phyloP scores from a whole-genome alignment of 2,329 filamentous ascomycete genomes.

The Colletotrichum somersetense region DNA sequence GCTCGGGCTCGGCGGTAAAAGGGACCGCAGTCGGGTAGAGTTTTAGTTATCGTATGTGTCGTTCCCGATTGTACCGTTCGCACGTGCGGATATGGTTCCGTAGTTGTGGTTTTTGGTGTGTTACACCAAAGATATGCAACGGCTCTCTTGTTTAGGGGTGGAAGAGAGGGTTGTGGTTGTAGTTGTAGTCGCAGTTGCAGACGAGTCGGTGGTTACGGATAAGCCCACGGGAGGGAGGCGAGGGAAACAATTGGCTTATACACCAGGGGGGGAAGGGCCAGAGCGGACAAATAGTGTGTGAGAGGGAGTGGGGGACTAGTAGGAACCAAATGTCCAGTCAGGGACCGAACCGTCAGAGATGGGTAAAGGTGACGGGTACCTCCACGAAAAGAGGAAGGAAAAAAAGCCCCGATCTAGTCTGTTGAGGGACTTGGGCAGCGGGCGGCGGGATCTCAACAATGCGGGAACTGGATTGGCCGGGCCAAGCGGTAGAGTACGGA shows the following conservation, averaged over 20 bases:
- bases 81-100: slow-evolving; percentile 14
- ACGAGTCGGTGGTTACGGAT: slow-evolving; percentile 26
- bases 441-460: slow-evolving; percentile 39
- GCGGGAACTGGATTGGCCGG: slow-evolving; percentile 30
- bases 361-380: slow-evolving; percentile 1
- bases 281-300: background rate
- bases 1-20: slow-evolving; percentile 26
- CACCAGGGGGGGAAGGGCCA: slow-evolving; percentile 1
- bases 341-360: background rate
- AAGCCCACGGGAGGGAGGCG: slow-evolving; percentile 40
- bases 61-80: slow-evolving; percentile 4
- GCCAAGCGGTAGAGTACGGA: slow-evolving; percentile 23
- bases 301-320: background rate
- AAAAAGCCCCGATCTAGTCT: slow-evolving; percentile 28
- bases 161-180: slow-evolving; percentile 8
- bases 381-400: slow-evolving; percentile 23
- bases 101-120: slow-evolving; percentile 17
- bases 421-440: slow-evolving; percentile 35
- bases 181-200: slow-evolving; percentile 19
- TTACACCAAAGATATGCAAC: slow-evolving; percentile 24
- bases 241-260: slow-evolving; percentile 39
- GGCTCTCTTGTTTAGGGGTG: slow-evolving; percentile 14
- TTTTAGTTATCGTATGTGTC: background rate
- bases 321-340: background rate
- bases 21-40: background rate